Base-by-base conservation (phyloP, 257 asterid genomes). In the Linaria vulgaris region DNA sequence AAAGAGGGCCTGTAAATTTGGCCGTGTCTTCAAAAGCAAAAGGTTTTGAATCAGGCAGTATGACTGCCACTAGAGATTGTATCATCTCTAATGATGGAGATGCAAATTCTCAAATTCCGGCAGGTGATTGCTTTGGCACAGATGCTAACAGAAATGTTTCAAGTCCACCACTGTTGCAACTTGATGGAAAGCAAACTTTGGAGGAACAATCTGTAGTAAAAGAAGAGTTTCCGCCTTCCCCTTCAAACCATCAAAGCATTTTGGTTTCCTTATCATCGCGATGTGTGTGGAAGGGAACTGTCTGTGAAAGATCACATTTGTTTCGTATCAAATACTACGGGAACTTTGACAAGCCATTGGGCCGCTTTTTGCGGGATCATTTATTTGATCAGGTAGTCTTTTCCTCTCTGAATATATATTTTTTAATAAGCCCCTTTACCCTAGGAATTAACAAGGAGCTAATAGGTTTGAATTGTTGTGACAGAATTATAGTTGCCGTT, bases 271-370 rank as follows among this genome's bases (percentile, higher is more conserved):
- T 89, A 63, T 92, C 96, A 27, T 89, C 99, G 1, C 78, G 96
- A 63, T 89, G 97, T 67, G 87, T 92, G 58, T 85, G 96, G 99
- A 89, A 92, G 66, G 99, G 99, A 59, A 85, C 94, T 52, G 95
- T 92, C 58, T 92, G 99, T 61, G 96, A 92, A 78, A 87, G 90
- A 70, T 83, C 97, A 16, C 96, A 87, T 77, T 84, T 92, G 65
- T 83, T 85, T 67, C 95, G 97, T 59, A 86, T 92, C 56, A 89
- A 87, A 81, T 92, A 92, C 64, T 92, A 92, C 62, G 96, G 96
- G 31, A 85, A 70, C 76, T 85, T 80, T 53, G 98, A 92, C 80
- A 87, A 85, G 83, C 97, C 98, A 57, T 71, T 92, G 85, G 98
- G 98, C 41, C 97, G 96, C 34, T 89, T 80, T 82, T 83, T 92